These are phyloP conservation scores for Nemania abortiva DNA, from an alignment of 2,329 filamentous ascomycete species.

Conservation along the genomic window DNA sequence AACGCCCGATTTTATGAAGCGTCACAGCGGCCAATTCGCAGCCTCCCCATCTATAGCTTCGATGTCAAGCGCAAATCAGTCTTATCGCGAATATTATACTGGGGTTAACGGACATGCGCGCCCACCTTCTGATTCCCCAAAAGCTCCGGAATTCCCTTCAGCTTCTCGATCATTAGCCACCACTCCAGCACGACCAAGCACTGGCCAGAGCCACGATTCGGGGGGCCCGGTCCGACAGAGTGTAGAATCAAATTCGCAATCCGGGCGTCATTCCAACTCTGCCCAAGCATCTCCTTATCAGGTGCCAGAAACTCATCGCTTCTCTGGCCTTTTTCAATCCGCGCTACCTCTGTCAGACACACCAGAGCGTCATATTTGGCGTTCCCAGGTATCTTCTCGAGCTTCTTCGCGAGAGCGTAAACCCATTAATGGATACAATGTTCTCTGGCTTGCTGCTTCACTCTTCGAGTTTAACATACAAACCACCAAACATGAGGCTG, in stretches of 20 bases:
- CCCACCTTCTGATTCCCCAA: slow-evolving; percentile 68
- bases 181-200: slow-evolving; percentile 65
- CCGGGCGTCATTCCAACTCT: slow-evolving; percentile 67
- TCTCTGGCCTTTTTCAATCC: slow-evolving; percentile 86
- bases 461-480: slow-evolving; percentile 98
- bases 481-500: slow-evolving; percentile 89
- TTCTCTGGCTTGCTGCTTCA: slow-evolving; percentile 92
- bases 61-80: slow-evolving; percentile 65
- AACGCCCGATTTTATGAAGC: slow-evolving; percentile 73
- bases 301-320: slow-evolving; percentile 64
- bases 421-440: slow-evolving; percentile 70
- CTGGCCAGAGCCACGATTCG: slow-evolving; percentile 71
- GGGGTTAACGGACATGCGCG: slow-evolving; percentile 58
- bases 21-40: slow-evolving; percentile 75
- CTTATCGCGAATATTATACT: slow-evolving; percentile 67
- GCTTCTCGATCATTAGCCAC: slow-evolving; percentile 62
- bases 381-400: slow-evolving; percentile 69
- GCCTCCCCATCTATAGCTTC: slow-evolving; percentile 65
- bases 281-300: slow-evolving; percentile 64
- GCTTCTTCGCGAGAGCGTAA: slow-evolving; percentile 71
- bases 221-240: slow-evolving; percentile 63
- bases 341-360: slow-evolving; percentile 84
- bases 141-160: slow-evolving; percentile 65
- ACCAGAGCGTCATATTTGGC: slow-evolving; percentile 64
- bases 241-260: slow-evolving; percentile 61